Evolutionary conservation across 78 protist species (phyloP).

Genomic region (Blattamonas nauphoetae): DNA sequence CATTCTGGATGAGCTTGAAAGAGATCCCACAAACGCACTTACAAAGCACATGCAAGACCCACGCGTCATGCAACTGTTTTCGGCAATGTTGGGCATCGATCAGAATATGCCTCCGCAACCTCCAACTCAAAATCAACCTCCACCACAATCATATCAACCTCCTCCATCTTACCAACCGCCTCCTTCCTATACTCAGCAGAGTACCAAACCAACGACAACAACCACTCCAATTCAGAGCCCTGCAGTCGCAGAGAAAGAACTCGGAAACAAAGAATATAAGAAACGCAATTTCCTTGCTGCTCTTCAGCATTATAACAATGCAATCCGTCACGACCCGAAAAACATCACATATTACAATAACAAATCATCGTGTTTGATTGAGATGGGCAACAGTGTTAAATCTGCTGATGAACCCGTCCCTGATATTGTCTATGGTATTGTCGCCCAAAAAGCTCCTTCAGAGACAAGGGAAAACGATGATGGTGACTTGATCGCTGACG

Average conservation of each 20-base stretch:
- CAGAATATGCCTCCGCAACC: not conserved
- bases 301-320: constrained; percentile 23
- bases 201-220: not conserved
- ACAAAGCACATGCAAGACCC: not conserved
- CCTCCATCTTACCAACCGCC: not conserved
- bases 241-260: not conserved
- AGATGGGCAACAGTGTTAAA: constrained; percentile 6
- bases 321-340: constrained; percentile 27
- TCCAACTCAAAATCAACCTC: not conserved
- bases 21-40: not conserved
- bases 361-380: constrained; percentile 14
- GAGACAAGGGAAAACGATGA: too few species aligned
- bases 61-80: not conserved
- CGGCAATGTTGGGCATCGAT: not conserved
- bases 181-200: not conserved
- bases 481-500: too few species aligned
- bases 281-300: constrained; percentile 24
- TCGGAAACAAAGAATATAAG: not conserved
- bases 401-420: too few species aligned
- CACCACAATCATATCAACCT: not conserved
- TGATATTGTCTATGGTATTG: too few species aligned
- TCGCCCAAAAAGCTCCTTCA: too few species aligned
- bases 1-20: not conserved
- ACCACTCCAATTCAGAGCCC: not conserved
- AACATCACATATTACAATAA: constrained; percentile 18